phyloP scores from a whole-genome alignment of 2,329 filamentous ascomycete genomes.

The Blastomyces emzantsi region DNA sequence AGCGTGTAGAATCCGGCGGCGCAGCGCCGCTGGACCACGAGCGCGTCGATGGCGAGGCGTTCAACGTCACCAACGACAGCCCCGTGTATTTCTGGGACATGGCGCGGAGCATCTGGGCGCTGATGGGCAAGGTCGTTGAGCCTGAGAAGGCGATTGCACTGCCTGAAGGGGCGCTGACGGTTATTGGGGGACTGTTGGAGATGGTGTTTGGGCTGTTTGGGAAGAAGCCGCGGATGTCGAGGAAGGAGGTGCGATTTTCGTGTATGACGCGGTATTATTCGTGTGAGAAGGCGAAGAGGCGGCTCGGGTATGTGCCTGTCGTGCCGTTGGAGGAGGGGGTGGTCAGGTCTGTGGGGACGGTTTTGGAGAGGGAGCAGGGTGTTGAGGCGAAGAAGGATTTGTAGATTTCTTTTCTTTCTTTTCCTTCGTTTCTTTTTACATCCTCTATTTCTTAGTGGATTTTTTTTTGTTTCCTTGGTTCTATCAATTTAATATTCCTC shows the following conservation, averaged over 20 bases:
- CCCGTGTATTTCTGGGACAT: slow-evolving; percentile 92
- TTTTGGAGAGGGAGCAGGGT: slow-evolving; percentile 28
- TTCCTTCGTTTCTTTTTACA: neutral
- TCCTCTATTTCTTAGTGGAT: neutral
- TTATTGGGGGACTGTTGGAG: slow-evolving; percentile 37
- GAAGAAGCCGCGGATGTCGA: slow-evolving; percentile 39
- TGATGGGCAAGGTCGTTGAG: slow-evolving; percentile 38
- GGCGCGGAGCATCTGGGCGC: slow-evolving; percentile 64
- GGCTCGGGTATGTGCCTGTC: slow-evolving; percentile 39
- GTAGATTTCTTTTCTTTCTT: slow-evolving; percentile 20
- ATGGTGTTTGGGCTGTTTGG: slow-evolving; percentile 36
- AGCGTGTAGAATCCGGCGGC: slow-evolving; percentile 34
- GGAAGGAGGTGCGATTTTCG: slow-evolving; percentile 39
- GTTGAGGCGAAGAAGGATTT: slow-evolving; percentile 34
- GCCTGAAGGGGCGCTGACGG: slow-evolving; percentile 32
- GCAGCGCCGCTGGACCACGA: slow-evolving; percentile 61
- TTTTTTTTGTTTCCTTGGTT: neutral
- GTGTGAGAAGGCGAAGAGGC: slow-evolving; percentile 38
- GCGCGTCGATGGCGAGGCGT: slow-evolving; percentile 72
- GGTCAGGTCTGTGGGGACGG: slow-evolving; percentile 37
- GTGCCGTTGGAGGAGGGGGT: slow-evolving; percentile 40
- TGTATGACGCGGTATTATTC: slow-evolving; percentile 43
- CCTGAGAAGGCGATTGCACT: slow-evolving; percentile 35
- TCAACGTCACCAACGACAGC: slow-evolving; percentile 83
- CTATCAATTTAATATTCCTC: neutral